Evolutionary conservation across 2,329 filamentous ascomycete genomes (phyloP), one percentile per base, ranked within the genome.

Genomic region (Beauveria australis): DNA sequence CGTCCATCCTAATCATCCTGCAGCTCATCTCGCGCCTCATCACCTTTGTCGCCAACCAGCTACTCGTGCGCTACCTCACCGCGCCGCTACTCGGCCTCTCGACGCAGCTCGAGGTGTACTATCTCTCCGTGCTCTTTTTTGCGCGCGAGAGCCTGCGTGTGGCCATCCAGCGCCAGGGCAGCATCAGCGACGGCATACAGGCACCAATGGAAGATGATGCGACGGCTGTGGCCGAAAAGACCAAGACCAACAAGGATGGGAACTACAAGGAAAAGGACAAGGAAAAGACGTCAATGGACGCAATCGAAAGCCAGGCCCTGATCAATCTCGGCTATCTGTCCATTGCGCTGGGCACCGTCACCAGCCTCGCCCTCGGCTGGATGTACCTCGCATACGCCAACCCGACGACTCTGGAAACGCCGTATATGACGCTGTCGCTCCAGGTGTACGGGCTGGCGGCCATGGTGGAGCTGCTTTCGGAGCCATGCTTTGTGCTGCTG

Each of bases 91-190:
- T 99, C 1, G 94, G 93, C 6, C 80, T 96, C 5, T 89, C 92
- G 2, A 88, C 92, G 0, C 94, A 97, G 72, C 82, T 99, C 3
- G 94, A 99, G 68, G 85, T 97, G 1, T 97, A 92, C 73, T 92
- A 93, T 62, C 88, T 96, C 49, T 91, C 92, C 0, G 87, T 95
- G n/a, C 81, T 99, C 0, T 97, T 96, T 74, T 97, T 99, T 69
- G 89, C 94, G 0, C 84, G 94, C 44, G 94, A 99, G 75, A 93
- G 89, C 68, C 77, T 97, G 53, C 88, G 94, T 18, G 88, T 96
- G n/a, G 92, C 93, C 28, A 84, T 96, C 41, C 93, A 97, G 74
- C 83, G 94, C 56, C 89, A 92, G 66, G 64, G 66, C n/a, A 66
- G 65, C 5, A 62, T 64, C 5, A 62, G 62, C 12, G 56, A 41